phyloP scores from a whole-genome alignment of 768 basidiomycete genomes.

The Ramaria sp. region DNA sequence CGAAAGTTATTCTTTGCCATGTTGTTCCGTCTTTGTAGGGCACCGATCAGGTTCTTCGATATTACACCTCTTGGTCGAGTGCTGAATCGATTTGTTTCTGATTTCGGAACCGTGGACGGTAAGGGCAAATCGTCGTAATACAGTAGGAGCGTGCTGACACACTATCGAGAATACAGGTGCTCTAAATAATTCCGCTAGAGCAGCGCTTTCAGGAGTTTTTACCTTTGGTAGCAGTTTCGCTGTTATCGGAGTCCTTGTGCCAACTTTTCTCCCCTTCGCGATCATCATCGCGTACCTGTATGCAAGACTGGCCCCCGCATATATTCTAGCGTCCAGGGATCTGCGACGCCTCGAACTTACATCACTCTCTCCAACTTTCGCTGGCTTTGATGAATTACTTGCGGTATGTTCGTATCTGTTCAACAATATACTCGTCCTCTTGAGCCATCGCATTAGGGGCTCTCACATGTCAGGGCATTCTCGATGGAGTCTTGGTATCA shows the following conservation, averaged over 20 bases:
- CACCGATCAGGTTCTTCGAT: constrained; percentile 63
- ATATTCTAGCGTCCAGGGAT: constrained; percentile 53
- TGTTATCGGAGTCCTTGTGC: constrained; percentile 53
- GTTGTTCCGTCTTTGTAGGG: constrained; percentile 43
- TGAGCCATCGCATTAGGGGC: constrained; percentile 23
- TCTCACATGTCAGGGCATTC: constrained; percentile 60
- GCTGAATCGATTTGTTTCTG: constrained; percentile 68
- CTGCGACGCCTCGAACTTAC: constrained; percentile 56
- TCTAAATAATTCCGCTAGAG: constrained; percentile 43
- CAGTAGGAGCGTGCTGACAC: background rate
- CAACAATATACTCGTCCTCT: background rate
- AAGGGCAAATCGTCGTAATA: too few relatives aligned
- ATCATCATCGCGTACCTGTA: constrained; percentile 61
- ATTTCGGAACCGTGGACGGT: constrained; percentile 66
- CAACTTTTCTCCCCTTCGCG: constrained; percentile 55
- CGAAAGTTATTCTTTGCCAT: constrained; percentile 46
- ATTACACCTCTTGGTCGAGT: constrained; percentile 67
- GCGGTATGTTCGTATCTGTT: constrained; percentile 15
- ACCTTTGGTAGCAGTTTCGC: constrained; percentile 53
- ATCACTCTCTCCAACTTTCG: constrained; percentile 60
- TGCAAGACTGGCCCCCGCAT: constrained; percentile 48
- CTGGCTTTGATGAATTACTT: constrained; percentile 61
- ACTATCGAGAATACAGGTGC: constrained; percentile 16
- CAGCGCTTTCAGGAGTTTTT: constrained; percentile 44
- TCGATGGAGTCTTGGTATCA: constrained; percentile 62